Base-by-base conservation (phyloP, 2,329 filamentous ascomycete genomes). In the Ophiocordyceps sinensis region DNA sequence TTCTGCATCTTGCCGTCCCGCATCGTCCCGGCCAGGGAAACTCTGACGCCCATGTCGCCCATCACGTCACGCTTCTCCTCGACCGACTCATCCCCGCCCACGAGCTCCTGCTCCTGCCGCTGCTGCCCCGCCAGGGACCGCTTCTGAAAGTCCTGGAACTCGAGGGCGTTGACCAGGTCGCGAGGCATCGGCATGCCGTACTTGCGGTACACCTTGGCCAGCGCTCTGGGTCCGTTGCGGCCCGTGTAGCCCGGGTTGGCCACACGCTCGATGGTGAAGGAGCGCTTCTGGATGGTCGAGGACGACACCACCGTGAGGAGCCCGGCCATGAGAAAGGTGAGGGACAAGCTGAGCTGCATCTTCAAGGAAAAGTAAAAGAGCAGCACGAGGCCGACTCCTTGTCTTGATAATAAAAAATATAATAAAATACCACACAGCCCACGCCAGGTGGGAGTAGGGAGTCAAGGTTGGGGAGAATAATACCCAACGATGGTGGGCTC, bases 121-220 rank as follows among this genome's bases (percentile, higher is more conserved):
- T 35, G 32, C 9, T 19, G 12, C 14, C 5, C 9, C 14, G 14
- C 41, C 9, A 39, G 37, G 8, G 35, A 26, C 5, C 40, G 37
- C 39, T 39, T 44, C 12, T 38, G 37, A 34, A 41, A 36, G 5
- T 39, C 32, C 37, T 55, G 53, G 9, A 47, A 51, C 35, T 51
- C 54, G 31, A 63, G 45, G 28, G 58, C 58, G 28, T 61, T 64
- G 39, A 66, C 52, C 40, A 71, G 54, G 8, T 59, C 61, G 2
- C 62, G 50, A 3, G 67, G 61, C 37, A 72, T 60, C 31, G 63
- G 60, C 60, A 79, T 70, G 46, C 73, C 70, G 58, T 72, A 86
- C 57, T 88, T 88, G 50, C 67, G 62, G 56, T 82, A 79, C 14
- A 80, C 75, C 60, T 75, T 82, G 39, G 71, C 60, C 49, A 88